A percentile compares a stretch with the other conserved stretches of the same genome.
These are phyloP conservation scores for Leccinum fuscescens DNA, from an alignment of 1,284 basidiomycete genomes.

Conservation along the genomic window DNA sequence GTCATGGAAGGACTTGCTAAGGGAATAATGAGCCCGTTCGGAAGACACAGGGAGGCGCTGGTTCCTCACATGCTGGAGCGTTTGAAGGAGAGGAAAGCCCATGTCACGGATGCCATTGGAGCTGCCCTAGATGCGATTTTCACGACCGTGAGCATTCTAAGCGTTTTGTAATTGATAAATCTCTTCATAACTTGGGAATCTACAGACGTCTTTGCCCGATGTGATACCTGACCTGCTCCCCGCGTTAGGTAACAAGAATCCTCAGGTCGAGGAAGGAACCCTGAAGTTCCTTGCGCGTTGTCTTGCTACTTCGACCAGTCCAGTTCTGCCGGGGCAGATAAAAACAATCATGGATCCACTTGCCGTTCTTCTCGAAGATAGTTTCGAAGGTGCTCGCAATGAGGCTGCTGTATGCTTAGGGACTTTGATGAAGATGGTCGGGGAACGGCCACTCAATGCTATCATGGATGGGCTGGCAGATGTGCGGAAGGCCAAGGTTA, in stretches of 20 bases:
- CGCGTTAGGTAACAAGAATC: slow-evolving; percentile 88
- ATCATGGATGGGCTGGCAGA: slow-evolving; percentile 87
- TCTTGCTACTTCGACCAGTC: slow-evolving; percentile 68
- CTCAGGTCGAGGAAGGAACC: slow-evolving; percentile 93
- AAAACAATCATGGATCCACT: slow-evolving; percentile 85
- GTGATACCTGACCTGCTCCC: slow-evolving; percentile 49
- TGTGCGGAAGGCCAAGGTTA: slow-evolving; percentile 89
- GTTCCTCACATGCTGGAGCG: slow-evolving; percentile 85
- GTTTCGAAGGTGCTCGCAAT: slow-evolving; percentile 87
- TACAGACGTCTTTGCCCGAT: slow-evolving; percentile 77
- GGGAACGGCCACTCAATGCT: slow-evolving; percentile 88
- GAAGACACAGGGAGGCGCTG: slow-evolving; percentile 70
- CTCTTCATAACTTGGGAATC: slow-evolving; percentile 16
- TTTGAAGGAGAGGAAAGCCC: slow-evolving; percentile 92
- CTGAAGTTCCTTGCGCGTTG: slow-evolving; percentile 86
- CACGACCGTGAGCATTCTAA: slow-evolving; percentile 57
- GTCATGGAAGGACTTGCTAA: slow-evolving; percentile 87
- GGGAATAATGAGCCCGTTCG: slow-evolving; percentile 76
- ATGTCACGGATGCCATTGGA: slow-evolving; percentile 87
- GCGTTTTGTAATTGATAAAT: slow-evolving; percentile 2
- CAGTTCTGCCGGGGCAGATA: slow-evolving; percentile 76
- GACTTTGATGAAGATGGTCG: slow-evolving; percentile 95
- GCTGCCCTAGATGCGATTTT: slow-evolving; percentile 90
- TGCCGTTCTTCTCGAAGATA: slow-evolving; percentile 80
- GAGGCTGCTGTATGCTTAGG: slow-evolving; percentile 89